Evolutionary conservation across 768 basidiomycete genomes (phyloP).

Genomic region (Hygrocybe coccinea): DNA sequence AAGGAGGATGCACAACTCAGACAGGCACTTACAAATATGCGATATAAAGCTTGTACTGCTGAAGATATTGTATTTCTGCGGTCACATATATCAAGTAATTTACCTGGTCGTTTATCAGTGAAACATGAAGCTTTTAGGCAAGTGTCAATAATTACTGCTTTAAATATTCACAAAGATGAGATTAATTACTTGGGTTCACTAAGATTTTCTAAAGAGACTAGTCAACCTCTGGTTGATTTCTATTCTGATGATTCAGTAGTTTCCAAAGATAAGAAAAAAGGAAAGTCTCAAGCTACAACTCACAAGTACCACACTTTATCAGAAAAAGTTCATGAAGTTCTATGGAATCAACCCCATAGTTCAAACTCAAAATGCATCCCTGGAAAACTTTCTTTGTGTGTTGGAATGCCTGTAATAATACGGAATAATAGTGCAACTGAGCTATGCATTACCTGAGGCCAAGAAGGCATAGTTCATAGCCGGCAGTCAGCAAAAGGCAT

Average conservation of each 20-base stretch:
- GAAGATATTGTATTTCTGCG: constrained; percentile 34
- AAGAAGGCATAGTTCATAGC: constrained; percentile 23
- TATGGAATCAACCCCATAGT: no score
- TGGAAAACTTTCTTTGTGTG: no score
- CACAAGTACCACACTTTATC: neutral
- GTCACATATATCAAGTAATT: constrained; percentile 17
- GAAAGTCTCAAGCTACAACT: no score
- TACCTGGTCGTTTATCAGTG: constrained; percentile 9
- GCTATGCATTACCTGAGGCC: constrained; percentile 29
- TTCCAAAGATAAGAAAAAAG: no score
- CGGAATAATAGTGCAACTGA: constrained; percentile 27
- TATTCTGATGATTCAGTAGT: constrained; percentile 12
- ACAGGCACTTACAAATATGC: constrained; percentile 18
- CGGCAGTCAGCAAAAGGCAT: no score
- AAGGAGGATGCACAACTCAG: no score
- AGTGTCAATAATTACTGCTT: constrained; percentile 36
- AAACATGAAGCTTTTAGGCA: constrained; percentile 23
- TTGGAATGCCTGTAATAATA: constrained; percentile 17
- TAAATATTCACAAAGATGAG: constrained; percentile 34
- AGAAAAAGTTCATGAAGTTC: neutral
- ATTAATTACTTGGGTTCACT: constrained; percentile 32
- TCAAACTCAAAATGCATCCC: no score
- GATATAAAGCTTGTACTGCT: constrained; percentile 34
- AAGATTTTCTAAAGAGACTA: constrained; percentile 34
- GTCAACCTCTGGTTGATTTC: constrained; percentile 16